These are phyloP conservation scores for Protea cynaroides DNA, from an alignment of 164 flowering plant genomes.

Conservation along the genomic window DNA sequence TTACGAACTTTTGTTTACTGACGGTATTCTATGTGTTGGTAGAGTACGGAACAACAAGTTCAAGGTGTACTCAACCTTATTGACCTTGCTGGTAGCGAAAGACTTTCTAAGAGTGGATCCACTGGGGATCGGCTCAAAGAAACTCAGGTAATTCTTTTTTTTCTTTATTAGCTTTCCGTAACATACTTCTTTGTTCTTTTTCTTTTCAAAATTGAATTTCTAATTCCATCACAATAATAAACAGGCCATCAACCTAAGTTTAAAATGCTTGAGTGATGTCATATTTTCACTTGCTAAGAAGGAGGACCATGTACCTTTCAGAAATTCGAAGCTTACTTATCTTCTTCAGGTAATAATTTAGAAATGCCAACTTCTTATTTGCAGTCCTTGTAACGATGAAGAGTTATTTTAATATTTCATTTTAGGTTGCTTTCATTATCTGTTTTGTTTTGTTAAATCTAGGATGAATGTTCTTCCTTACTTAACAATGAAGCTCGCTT, in stretches of 20 bases:
- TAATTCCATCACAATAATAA: not conserved
- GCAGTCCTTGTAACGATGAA: no score
- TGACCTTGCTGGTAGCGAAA: slow-evolving; percentile 99
- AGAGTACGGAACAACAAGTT: slow-evolving; percentile 96
- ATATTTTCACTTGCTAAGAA: slow-evolving; percentile 86
- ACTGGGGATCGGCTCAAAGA: slow-evolving; percentile 90
- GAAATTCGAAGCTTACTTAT: slow-evolving; percentile 93
- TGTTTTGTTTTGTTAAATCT: not conserved
- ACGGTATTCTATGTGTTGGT: not conserved
- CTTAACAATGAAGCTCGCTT: no score
- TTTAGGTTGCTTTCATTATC: not conserved
- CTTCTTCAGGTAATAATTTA: slow-evolving; percentile 76
- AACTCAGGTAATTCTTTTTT: slow-evolving; percentile 59
- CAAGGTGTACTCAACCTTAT: slow-evolving; percentile 90
- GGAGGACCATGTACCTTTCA: slow-evolving; percentile 84
- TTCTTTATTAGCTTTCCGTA: not conserved
- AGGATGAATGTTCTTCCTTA: no score
- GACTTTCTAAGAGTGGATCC: slow-evolving; percentile 95
- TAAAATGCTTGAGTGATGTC: slow-evolving; percentile 84
- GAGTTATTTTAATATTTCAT: no score
- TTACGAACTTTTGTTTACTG: not conserved
- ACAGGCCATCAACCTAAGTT: slow-evolving; percentile 91
- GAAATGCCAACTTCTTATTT: no score
- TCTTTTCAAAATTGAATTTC: not conserved
- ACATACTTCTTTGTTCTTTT: not conserved